These are phyloP conservation scores for Pseudevernia furfuracea DNA, from an alignment of 495 filamentous ascomycete species.

Conservation along the genomic window DNA sequence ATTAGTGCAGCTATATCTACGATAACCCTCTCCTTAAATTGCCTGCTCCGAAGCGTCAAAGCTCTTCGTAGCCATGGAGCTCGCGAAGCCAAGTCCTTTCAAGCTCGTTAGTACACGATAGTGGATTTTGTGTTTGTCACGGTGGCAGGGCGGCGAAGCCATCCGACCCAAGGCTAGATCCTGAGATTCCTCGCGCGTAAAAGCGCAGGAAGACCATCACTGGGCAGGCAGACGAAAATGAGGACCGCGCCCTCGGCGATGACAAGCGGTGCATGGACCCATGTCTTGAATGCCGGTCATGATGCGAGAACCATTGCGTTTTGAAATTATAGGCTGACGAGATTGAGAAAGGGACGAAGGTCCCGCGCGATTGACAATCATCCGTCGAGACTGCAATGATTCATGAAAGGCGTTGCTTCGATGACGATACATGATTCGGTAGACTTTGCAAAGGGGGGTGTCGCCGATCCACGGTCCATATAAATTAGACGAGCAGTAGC, in stretches of 20 bases:
- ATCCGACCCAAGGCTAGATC: conserved; percentile 1
- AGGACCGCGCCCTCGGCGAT: conserved; percentile 10
- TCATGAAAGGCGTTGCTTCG: no score
- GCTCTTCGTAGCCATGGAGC: no score
- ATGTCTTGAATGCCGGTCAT: conserved; percentile 11
- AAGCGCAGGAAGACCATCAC: conserved; percentile 14
- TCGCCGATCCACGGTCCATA: no score
- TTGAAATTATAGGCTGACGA: not conserved
- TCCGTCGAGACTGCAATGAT: not conserved
- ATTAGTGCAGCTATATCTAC: no score
- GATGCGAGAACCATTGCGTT: not conserved
- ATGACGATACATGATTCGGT: no score
- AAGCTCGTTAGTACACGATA: conserved; percentile 4
- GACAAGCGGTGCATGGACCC: conserved; percentile 11
- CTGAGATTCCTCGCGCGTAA: conserved; percentile 7
- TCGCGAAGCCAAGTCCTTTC: conserved; percentile 12
- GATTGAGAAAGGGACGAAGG: not conserved
- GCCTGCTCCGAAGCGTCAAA: no score
- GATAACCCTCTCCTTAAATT: no score
- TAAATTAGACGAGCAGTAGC: no score
- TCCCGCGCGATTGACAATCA: not conserved
- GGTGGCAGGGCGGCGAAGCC: not conserved
- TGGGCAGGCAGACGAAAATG: conserved; percentile 12
- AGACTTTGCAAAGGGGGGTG: no score
- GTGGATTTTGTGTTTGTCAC: not conserved